These are phyloP conservation scores for Telopea speciosissima DNA, from an alignment of 177 flowering plant species.

Conservation along the genomic window DNA sequence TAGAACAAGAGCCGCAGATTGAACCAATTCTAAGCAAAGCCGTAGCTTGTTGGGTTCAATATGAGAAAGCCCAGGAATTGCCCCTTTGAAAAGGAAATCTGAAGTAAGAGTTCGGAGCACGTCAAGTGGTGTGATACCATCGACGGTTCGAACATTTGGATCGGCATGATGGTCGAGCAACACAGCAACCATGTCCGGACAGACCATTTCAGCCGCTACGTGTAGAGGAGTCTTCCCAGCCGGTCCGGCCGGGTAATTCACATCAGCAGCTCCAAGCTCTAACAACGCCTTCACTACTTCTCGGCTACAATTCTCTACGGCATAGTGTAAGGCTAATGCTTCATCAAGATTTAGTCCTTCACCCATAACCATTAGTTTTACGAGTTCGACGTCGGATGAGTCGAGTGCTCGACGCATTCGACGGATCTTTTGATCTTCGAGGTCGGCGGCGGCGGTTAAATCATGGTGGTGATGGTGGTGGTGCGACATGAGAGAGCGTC, in stretches of 20 bases:
- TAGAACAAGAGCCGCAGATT: constrained; percentile 89
- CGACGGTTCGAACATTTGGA: constrained; percentile 75
- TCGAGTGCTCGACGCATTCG: constrained; percentile 92
- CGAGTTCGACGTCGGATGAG: constrained; percentile 95
- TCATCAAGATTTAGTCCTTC: constrained; percentile 95
- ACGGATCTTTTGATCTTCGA: constrained; percentile 84
- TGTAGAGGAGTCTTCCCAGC: constrained; percentile 88
- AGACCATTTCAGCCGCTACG: constrained; percentile 93
- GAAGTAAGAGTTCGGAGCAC: constrained; percentile 86
- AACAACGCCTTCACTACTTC: constrained; percentile 96
- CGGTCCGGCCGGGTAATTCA: constrained; percentile 87
- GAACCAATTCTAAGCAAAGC: constrained; percentile 91
- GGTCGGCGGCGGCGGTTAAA: constrained; percentile 37
- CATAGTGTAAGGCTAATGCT: constrained; percentile 83
- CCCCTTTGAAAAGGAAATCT: constrained; percentile 95
- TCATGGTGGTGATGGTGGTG: constrained; percentile 47
- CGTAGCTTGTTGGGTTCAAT: constrained; percentile 94
- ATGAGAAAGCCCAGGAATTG: constrained; percentile 83
- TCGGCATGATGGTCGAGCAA: constrained; percentile 96
- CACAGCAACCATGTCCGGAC: constrained; percentile 98
- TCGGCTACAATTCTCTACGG: constrained; percentile 84
- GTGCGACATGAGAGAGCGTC: constrained; percentile 51
- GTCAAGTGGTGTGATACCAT: constrained; percentile 86
- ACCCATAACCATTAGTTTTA: constrained; percentile 99
- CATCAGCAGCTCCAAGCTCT: constrained; percentile 96